These are phyloP conservation scores for Aspergillus cristatus DNA, from an alignment of 495 filamentous ascomycete species.

Conservation along the genomic window DNA sequence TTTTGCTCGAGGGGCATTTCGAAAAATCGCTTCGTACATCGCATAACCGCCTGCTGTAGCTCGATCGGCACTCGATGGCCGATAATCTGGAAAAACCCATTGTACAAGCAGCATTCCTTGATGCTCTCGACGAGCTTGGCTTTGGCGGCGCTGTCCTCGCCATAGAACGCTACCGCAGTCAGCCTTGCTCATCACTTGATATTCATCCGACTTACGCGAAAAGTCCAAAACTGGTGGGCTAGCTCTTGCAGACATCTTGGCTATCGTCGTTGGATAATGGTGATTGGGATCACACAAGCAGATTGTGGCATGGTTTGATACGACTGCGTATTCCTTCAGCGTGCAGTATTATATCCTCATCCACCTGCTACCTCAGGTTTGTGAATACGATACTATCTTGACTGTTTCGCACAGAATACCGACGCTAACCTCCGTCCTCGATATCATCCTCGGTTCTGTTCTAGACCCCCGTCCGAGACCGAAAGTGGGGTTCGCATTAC, in stretches of 20 bases:
- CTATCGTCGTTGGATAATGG: neutral
- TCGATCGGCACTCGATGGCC: constrained; percentile 34
- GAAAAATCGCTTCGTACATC: constrained; percentile 40
- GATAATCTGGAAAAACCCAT: constrained; percentile 44
- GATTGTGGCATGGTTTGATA: no score
- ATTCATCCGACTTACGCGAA: constrained; percentile 2
- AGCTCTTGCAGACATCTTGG: constrained; percentile 10
- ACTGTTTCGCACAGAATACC: no score
- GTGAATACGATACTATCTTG: no score
- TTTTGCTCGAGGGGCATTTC: constrained; percentile 44
- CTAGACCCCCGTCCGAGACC: no score
- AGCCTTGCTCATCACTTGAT: no score
- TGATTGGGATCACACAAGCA: neutral
- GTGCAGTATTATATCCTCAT: no score
- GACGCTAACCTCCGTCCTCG: no score
- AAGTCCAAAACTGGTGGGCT: constrained; percentile 30
- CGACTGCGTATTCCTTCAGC: no score
- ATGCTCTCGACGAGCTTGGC: constrained; percentile 20
- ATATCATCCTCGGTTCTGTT: no score
- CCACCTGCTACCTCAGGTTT: no score
- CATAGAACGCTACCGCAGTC: constrained; percentile 16
- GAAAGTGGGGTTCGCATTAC: no score
- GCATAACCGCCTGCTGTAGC: constrained; percentile 22
- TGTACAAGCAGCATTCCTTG: constrained; percentile 26
- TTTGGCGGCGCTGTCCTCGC: constrained; percentile 18